These are phyloP conservation scores for Pseudogymnoascus sp. DNA, from an alignment of 2,329 filamentous ascomycete species.

Conservation along the genomic window DNA sequence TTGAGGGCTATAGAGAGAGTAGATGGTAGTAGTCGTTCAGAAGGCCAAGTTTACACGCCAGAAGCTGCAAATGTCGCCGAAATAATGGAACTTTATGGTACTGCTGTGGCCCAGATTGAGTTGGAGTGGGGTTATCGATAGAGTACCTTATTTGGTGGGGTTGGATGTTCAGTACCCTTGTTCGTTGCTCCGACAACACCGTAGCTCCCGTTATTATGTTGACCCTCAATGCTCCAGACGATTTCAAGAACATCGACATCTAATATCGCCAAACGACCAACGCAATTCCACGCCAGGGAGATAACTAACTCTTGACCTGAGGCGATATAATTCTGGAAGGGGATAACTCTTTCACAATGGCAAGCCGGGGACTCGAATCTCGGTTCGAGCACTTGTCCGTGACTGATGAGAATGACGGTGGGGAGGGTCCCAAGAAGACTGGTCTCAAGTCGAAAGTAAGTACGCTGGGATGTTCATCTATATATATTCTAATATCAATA, in stretches of 20 bases:
- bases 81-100: background rate
- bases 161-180: background rate
- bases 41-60: background rate
- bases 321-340: background rate
- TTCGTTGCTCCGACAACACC: constrained; percentile 7
- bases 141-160: constrained; percentile 3
- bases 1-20: background rate
- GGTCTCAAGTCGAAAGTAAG: constrained; percentile 73
- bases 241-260: background rate
- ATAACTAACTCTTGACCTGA: background rate
- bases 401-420: constrained; percentile 73
- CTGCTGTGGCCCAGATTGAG: background rate
- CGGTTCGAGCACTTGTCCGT: constrained; percentile 86
- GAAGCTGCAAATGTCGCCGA: background rate
- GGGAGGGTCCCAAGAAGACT: constrained; percentile 38
- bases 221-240: background rate
- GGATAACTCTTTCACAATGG: constrained; percentile 40
- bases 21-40: too few relatives aligned
- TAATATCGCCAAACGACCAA: constrained; percentile 3
- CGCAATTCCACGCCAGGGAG: background rate
- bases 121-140: constrained; percentile 5
- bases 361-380: constrained; percentile 70
- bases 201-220: constrained; percentile 7
- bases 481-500: constrained; percentile 29
- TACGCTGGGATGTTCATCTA: constrained; percentile 23